Conservation (phyloP, 176 grass and related monocot species). For the Dendrocalamus sinicus region DNA sequence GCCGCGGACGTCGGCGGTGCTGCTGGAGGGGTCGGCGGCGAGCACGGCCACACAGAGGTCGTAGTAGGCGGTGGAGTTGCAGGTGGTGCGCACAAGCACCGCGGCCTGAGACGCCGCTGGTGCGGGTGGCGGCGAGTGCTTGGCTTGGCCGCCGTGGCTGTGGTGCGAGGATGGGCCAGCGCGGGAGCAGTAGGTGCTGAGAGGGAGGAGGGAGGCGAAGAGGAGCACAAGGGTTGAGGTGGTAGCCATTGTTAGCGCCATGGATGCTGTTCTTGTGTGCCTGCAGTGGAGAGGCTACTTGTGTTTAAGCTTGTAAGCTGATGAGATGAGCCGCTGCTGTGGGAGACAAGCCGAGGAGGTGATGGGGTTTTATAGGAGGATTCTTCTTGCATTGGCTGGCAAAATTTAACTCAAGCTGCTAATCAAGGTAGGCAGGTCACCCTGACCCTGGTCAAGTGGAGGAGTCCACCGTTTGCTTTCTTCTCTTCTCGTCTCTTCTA, state of each 20-base stretch:
- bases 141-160: constrained; percentile 36
- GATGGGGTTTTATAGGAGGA: constrained; percentile 42
- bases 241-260: constrained; percentile 18
- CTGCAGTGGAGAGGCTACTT: background rate
- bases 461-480: constrained; percentile 15
- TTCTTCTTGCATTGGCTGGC: background rate
- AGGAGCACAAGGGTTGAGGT: background rate
- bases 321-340: background rate
- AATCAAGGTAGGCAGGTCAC: background rate
- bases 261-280: no score
- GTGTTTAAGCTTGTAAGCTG: background rate
- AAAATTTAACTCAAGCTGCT: constrained; percentile 29
- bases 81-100: constrained; percentile 62
- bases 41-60: constrained; percentile 77
- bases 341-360: background rate
- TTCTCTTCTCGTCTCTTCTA: background rate
- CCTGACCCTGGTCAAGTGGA: background rate
- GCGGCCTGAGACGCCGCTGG: constrained; percentile 1
- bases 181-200: constrained; percentile 30
- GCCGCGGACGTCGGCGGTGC: constrained; percentile 65
- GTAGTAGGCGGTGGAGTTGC: constrained; percentile 80
- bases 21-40: constrained; percentile 62
- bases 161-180: background rate
- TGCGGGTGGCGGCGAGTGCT: constrained; percentile 1
- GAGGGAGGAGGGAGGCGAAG: background rate